Conservation (phyloP, 2,329 filamentous ascomycete genomes). For the Cladosporium velox region DNA sequence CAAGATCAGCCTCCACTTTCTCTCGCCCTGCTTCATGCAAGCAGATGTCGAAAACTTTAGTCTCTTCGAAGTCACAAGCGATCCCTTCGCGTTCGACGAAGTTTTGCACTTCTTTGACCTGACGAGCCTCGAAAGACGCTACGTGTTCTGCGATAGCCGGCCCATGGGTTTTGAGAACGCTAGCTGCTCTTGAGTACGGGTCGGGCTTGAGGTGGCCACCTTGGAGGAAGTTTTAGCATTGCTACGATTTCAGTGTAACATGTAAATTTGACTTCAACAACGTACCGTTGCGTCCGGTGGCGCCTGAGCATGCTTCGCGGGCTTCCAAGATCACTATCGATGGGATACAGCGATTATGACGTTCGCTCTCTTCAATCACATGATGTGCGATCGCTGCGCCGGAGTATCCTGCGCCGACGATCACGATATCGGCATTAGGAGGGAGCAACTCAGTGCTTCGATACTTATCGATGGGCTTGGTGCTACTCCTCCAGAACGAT, state of each 20-base stretch:
- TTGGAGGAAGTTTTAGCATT: neutral
- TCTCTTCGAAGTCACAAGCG: slow-evolving; percentile 48
- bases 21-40: slow-evolving; percentile 26
- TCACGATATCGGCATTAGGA: slow-evolving; percentile 61
- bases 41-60: slow-evolving; percentile 41
- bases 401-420: slow-evolving; percentile 72
- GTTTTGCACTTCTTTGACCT: slow-evolving; percentile 31
- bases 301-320: slow-evolving; percentile 73
- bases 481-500: slow-evolving; percentile 48
- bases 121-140: slow-evolving; percentile 32
- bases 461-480: slow-evolving; percentile 54
- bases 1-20: neutral
- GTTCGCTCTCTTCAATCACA: slow-evolving; percentile 28
- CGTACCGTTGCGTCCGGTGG: slow-evolving; percentile 64
- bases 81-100: slow-evolving; percentile 39
- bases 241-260: neutral
- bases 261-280: neutral
- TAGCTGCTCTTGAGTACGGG: slow-evolving; percentile 34
- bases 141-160: slow-evolving; percentile 33
- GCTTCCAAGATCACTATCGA: slow-evolving; percentile 70
- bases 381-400: slow-evolving; percentile 47
- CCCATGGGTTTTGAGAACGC: slow-evolving; percentile 30
- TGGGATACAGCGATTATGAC: slow-evolving; percentile 39
- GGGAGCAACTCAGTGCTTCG: slow-evolving; percentile 65
- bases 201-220: slow-evolving; percentile 42